Evolutionary conservation across 345 rosid species (phyloP).

Genomic region (Salix dunnii): DNA sequence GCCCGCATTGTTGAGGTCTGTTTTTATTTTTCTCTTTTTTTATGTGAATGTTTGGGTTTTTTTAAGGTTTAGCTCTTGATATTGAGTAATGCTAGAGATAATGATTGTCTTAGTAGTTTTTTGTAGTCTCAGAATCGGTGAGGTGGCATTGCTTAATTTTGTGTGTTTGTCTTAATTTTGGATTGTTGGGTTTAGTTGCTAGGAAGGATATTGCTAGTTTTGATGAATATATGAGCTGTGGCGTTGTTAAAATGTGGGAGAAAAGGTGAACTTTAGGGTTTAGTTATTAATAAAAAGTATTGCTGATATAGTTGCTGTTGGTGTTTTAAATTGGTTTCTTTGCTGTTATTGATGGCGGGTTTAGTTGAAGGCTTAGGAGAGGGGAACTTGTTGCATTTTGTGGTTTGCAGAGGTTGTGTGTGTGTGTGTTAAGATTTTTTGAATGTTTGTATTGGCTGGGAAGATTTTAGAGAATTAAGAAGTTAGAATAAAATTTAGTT

Average conservation of each 20-base stretch:
- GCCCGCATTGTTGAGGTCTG: slow-evolving; percentile 85
- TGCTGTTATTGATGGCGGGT: too few species aligned
- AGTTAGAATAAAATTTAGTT: neutral
- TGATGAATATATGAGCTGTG: neutral
- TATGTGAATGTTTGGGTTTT: neutral
- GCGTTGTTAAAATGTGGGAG: neutral
- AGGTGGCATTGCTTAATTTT: neutral
- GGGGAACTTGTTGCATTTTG: neutral
- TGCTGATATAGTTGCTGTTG: too few species aligned
- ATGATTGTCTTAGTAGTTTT: neutral
- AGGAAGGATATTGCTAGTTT: neutral
- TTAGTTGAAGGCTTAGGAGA: neutral
- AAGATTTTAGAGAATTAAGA: neutral
- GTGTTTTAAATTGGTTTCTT: too few species aligned
- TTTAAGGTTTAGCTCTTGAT: neutral
- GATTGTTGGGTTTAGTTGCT: neutral
- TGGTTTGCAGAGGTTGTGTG: neutral
- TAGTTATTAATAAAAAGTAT: too few species aligned
- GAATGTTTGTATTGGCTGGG: neutral
- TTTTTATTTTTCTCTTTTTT: neutral
- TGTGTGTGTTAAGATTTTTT: neutral
- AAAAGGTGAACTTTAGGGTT: neutral
- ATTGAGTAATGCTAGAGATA: neutral
- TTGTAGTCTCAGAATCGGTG: neutral
- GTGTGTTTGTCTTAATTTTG: neutral